phyloP scores from a whole-genome alignment of 1,284 basidiomycete species.

The Pseudozyma sp. region DNA sequence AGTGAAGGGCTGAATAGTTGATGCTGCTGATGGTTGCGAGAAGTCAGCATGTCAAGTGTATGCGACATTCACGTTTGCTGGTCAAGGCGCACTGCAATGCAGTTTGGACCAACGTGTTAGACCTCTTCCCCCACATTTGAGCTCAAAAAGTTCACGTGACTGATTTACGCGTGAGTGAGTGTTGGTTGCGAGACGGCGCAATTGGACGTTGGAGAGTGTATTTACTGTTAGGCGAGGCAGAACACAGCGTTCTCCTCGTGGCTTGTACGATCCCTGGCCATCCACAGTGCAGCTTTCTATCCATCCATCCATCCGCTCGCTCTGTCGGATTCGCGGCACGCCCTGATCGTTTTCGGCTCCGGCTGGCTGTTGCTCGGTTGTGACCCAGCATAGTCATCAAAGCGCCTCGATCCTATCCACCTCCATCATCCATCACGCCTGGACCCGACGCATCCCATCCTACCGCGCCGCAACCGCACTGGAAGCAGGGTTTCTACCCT shows the following conservation, averaged over 20 bases:
- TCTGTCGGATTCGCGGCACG: background rate
- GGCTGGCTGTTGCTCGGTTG: background rate
- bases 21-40: no score
- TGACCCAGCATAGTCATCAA: conserved; percentile 6
- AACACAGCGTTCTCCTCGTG: background rate
- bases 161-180: conserved; percentile 12
- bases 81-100: conserved; percentile 8
- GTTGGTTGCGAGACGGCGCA: conserved; percentile 14
- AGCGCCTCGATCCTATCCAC: conserved; percentile 11
- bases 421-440: conserved; percentile 12
- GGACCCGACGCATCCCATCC: conserved; percentile 18
- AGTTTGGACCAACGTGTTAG: conserved; percentile 11
- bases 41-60: no score
- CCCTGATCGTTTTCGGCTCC: conserved; percentile 5
- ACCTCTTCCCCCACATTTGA: background rate
- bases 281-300: background rate
- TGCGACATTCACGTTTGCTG: background rate
- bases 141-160: conserved; percentile 22
- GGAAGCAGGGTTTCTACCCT: conserved; percentile 27
- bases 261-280: background rate
- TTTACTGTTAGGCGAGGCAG: background rate
- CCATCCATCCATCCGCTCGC: background rate
- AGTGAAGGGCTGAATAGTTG: no score
- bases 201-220: conserved; percentile 4
- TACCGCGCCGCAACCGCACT: conserved; percentile 11